These are phyloP conservation scores for Nannizziopsis barbatae DNA, from an alignment of 2,329 filamentous ascomycete species.

Conservation along the genomic window DNA sequence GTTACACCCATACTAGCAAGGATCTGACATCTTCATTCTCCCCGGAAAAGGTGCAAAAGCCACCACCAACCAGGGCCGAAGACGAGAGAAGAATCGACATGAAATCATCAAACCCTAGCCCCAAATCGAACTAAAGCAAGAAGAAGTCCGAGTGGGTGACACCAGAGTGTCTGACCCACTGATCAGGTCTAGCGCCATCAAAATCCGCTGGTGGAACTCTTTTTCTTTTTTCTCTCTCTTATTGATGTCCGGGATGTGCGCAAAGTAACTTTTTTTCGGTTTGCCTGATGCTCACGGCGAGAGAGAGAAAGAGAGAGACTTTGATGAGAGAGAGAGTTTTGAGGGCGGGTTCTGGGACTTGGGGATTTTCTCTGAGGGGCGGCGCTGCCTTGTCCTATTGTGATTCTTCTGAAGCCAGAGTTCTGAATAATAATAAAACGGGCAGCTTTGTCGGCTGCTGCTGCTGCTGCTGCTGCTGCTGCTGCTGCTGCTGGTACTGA, in stretches of 20 bases:
- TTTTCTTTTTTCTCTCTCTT: background rate
- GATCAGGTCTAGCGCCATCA: conserved; percentile 17
- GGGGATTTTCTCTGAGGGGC: too few relatives aligned
- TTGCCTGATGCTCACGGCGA: background rate
- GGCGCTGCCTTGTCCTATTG: too few relatives aligned
- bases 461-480: too few relatives aligned
- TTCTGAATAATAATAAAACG: too few relatives aligned
- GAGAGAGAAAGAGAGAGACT: too few relatives aligned
- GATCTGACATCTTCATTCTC: background rate
- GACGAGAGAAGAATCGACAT: too few relatives aligned
- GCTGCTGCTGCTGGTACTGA: conserved; percentile 8
- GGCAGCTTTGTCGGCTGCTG: too few relatives aligned
- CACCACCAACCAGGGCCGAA: too few relatives aligned
- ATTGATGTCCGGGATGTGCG: background rate
- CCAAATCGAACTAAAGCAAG: background rate
- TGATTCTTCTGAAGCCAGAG: too few relatives aligned
- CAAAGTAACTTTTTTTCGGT: background rate
- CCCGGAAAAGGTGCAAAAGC: too few relatives aligned
- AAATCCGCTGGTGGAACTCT: background rate
- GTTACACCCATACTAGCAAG: background rate
- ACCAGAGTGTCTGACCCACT: conserved; percentile 9
- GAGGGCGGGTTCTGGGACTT: too few relatives aligned
- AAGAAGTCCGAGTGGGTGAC: background rate
- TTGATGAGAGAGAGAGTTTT: too few relatives aligned
- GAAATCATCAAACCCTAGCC: background rate